Base-by-base conservation (phyloP, 1,139 yeast species). In the Candida anutae region DNA sequence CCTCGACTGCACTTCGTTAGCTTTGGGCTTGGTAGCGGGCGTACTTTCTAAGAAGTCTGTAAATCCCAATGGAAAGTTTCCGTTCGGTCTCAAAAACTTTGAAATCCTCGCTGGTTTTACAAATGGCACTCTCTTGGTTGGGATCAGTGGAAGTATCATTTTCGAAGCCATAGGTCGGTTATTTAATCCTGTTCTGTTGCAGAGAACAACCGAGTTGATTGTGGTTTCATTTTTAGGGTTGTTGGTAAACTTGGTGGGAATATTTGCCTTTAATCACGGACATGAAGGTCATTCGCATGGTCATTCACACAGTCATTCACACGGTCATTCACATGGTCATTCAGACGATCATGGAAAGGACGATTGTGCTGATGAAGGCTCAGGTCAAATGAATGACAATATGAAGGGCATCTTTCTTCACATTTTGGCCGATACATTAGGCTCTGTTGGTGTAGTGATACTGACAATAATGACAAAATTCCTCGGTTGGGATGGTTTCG, bases 81-180 rank as follows among this genome's bases (percentile, higher is more conserved):
- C 98, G 0, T 87, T 84, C 57, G 96, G 96, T 0, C 62, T 88
- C 33, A 69, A 77, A 10, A 76, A 85, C 49, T 77, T 90, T 27
- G 98, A 88, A 47, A 85, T 93, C 1, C 64, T 93, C 33, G 93
- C 96, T 0, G 98, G 98, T 0, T 90, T 90, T 45, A 83, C 97
- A 5, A 90, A 90, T 51, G 98, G 95, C 6, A 80, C 94, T 5
- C 55, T 90, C 27, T 62, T 90, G 27, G 58, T 93, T 17, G 96
- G 95, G 2, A 90, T 90, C 26, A 87, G 90, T 16, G 80, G 83
- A 13, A 90, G 95, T 13, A 88, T 93, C 27, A 65, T 83, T 19
- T 76, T 84, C 37, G 96, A 90, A 52, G 94, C 97, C 0, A 43
- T 84, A 18, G 93, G 87, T 28, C 67, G 98, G 34, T 66, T 90